Evolutionary conservation across 495 filamentous ascomycete species (phyloP), one percentile per base, ranked within the genome.

Genomic region (Aspergillus homomorphus): DNA sequence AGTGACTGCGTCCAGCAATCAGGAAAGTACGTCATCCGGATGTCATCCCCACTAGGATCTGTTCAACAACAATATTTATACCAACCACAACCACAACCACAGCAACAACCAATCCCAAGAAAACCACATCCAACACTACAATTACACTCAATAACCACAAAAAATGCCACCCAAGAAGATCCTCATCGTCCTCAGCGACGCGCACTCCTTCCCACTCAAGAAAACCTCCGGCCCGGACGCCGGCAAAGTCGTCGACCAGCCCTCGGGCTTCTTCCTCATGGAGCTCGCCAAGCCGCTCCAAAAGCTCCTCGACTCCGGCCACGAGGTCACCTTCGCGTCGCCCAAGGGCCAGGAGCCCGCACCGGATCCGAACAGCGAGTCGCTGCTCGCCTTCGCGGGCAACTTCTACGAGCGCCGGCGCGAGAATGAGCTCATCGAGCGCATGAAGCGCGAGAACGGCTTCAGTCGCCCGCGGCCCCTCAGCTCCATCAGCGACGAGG

Each of bases 231-330:
- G 64, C 26, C n/a, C 46, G 46, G 45, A 63, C 10, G 66, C 61
- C 28, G 69, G 66, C 57, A 62, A 68, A 49, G 56, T 56, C n/a
- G 52, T 73, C 50, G 54, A 71, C 19, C 71, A 77, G 45, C 71
- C 70, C 5, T 68, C 72, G 3, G 76, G 76, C 2, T 77, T 74
- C 63, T 77, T 78, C 67, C 69, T 78, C 14, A 73, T 73, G 56
- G 76, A 78, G 54, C 71, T 77, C 33, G 71, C 75, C 19, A 73
- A 75, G 53, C 76, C 75, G 0, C 67, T 78, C 0, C 59, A 65
- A 15, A 64, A 68, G 16, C 61, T 78, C 28, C 73, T 78, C 45
- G 68, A 71, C 12, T 62, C 65, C 26, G 69, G 69, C 16, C 73
- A 72, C 48, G 64, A 73, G 51, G 62, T 75, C 4, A 75, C 72